A percentile compares a stretch with the other conserved stretches of the same genome.
Conservation (phyloP, 805 yeast genomes). For the Crinitomyces ghanaensis region DNA sequence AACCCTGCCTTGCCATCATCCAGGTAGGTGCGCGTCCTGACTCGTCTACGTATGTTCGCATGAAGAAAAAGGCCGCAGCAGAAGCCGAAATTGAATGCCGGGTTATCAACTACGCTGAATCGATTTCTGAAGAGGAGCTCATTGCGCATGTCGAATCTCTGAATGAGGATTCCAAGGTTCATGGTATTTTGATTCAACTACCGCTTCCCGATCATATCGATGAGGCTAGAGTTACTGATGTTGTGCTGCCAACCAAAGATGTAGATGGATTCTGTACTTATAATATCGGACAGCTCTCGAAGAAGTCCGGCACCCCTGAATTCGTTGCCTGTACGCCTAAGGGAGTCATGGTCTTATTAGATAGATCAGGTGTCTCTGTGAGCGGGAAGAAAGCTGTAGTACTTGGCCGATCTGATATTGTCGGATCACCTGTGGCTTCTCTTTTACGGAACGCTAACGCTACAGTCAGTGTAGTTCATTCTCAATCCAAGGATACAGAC, state of each 20-base stretch:
- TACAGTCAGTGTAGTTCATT: conserved; percentile 82
- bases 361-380: conserved; percentile 52
- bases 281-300: conserved; percentile 84
- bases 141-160: conserved; percentile 48
- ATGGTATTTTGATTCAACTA: conserved; percentile 82
- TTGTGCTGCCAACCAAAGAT: conserved; percentile 75
- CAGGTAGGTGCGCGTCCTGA: conserved; percentile 90
- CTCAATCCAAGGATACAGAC: conserved; percentile 54
- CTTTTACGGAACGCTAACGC: conserved; percentile 64
- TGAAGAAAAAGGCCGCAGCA: conserved; percentile 82
- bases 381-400: conserved; percentile 84
- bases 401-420: conserved; percentile 90
- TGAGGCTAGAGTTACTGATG: conserved; percentile 68
- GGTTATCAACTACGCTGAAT: conserved; percentile 52
- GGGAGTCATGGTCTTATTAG: conserved; percentile 75
- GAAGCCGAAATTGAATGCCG: conserved; percentile 69
- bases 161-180: conserved; percentile 64
- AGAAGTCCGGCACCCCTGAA: conserved; percentile 70
- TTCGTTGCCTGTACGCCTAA: conserved; percentile 94
- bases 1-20: conserved; percentile 67
- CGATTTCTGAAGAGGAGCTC: conserved; percentile 40
- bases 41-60: conserved; percentile 79
- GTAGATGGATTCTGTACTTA: conserved; percentile 90
- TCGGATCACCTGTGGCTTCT: conserved; percentile 87
- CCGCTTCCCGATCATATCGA: conserved; percentile 76